Conservation (phyloP, 2,329 filamentous ascomycete species). For the Aspergillus puulaauensis region DNA sequence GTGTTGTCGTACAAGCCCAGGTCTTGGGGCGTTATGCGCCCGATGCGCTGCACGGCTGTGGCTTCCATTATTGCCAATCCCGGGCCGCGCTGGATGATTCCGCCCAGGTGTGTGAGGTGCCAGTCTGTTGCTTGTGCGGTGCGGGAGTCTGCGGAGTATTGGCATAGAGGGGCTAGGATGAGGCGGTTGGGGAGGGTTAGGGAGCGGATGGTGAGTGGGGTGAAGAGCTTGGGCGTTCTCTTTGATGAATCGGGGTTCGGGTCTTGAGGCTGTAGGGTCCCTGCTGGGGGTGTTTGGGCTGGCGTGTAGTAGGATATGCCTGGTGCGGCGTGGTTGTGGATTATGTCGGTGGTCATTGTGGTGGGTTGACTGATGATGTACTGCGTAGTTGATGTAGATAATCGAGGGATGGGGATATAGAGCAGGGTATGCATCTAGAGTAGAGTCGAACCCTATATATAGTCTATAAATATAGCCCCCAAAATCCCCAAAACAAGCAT, state of each 20-base stretch:
- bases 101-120: conserved; percentile 79
- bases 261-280: background rate
- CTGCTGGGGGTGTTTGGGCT: background rate
- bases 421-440: no score
- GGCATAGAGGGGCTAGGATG: conserved; percentile 37
- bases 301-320: background rate
- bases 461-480: no score
- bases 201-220: background rate
- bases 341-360: no score
- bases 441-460: no score
- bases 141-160: conserved; percentile 57
- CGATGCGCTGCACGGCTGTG: conserved; percentile 70
- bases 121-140: conserved; percentile 74
- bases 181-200: background rate
- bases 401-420: no score
- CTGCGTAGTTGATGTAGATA: no score
- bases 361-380: no score
- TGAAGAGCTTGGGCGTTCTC: background rate
- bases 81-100: conserved; percentile 73
- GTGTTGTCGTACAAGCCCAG: conserved; percentile 74
- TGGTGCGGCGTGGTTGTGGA: no score
- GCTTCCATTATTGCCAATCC: conserved; percentile 78
- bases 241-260: no score
- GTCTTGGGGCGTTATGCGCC: conserved; percentile 70
- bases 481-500: no score